These are phyloP conservation scores for Ogataea ramenticola DNA, from an alignment of 805 yeast species.

Conservation along the genomic window DNA sequence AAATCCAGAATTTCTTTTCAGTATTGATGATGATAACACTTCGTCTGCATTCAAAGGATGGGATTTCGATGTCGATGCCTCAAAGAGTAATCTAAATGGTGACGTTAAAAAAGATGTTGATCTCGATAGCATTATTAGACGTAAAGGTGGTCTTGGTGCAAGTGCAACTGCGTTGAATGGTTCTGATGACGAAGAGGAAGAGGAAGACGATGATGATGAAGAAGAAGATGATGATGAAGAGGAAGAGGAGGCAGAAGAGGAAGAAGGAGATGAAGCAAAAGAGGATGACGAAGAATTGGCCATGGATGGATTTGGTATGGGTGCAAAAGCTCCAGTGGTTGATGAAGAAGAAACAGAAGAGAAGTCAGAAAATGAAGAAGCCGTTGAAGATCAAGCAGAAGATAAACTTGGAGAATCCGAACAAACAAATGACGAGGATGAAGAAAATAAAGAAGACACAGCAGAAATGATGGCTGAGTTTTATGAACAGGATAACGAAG, in stretches of 20 bases:
- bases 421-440: conserved; percentile 31
- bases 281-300: conserved; percentile 32
- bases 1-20: conserved; percentile 69
- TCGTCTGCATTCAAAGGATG: conserved; percentile 59
- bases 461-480: conserved; percentile 79
- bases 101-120: conserved; percentile 57
- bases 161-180: conserved; percentile 13
- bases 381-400: conserved; percentile 15
- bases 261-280: conserved; percentile 14
- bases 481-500: conserved; percentile 53
- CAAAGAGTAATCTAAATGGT: conserved; percentile 10
- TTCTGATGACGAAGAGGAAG: conserved; percentile 32
- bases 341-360: conserved; percentile 21
- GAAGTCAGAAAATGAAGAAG: conserved; percentile 15
- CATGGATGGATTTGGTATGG: conserved; percentile 35
- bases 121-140: conserved; percentile 76
- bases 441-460: conserved; percentile 52
- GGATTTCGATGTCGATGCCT: conserved; percentile 61
- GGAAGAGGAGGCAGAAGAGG: conserved; percentile 22
- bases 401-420: conserved; percentile 26
- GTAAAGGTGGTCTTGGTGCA: conserved; percentile 68
- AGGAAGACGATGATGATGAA: conserved; percentile 29
- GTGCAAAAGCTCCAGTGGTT: conserved; percentile 25
- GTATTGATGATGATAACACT: conserved; percentile 43
- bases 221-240: conserved; percentile 26